Conservation (phyloP, 306 rosid species). For the Glycine tomentella region DNA sequence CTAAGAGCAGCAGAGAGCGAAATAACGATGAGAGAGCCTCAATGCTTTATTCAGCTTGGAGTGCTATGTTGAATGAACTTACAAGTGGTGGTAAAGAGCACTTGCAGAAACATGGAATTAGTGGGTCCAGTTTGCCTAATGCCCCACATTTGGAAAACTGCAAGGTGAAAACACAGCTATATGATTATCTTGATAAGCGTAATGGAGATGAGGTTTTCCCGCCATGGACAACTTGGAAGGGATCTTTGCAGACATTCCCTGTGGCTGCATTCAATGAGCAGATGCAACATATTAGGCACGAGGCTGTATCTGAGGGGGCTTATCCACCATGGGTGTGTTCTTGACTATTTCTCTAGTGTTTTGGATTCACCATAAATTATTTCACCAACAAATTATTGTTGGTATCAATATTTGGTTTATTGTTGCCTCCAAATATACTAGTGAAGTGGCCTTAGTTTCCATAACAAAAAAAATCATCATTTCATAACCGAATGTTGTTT, state of each 20-base stretch:
- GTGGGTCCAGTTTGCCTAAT: conserved; percentile 58
- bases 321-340: conserved; percentile 89
- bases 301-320: conserved; percentile 59
- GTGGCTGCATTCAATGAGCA: conserved; percentile 54
- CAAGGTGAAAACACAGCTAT: conserved; percentile 56
- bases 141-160: conserved; percentile 94
- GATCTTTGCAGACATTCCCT: conserved; percentile 54
- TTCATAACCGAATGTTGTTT: conserved; percentile 1
- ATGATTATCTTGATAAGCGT: conserved; percentile 59
- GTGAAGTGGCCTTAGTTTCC: conserved; percentile 9
- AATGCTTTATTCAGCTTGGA: conserved; percentile 80
- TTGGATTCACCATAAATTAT: neutral
- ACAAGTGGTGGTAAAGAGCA: conserved; percentile 21
- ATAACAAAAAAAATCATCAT: neutral
- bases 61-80: conserved; percentile 55
- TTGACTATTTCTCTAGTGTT: neutral
- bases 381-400: conserved; percentile 3
- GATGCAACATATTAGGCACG: conserved; percentile 47
- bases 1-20: conserved; percentile 40
- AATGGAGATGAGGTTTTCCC: conserved; percentile 60
- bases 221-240: conserved; percentile 88
- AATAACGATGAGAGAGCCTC: conserved; percentile 52
- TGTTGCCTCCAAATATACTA: neutral
- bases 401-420: neutral
- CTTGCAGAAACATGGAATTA: conserved; percentile 55